phyloP scores from a whole-genome alignment of 129 eudicot genomes.

The Silybum marianum region DNA sequence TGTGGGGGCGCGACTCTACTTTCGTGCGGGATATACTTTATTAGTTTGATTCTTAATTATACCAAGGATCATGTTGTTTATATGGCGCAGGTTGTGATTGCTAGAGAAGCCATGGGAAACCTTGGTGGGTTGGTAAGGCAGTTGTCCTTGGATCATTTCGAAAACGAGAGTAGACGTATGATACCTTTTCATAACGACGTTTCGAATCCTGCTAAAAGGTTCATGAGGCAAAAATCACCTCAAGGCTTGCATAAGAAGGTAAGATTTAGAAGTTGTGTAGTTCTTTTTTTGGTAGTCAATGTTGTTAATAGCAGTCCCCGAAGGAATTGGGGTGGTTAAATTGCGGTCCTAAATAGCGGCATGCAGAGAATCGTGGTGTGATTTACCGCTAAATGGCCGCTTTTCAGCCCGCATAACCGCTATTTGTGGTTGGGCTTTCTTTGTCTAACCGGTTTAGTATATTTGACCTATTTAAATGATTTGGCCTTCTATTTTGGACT shows the following conservation, averaged over 20 bases:
- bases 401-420: too few species aligned
- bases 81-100: conserved; percentile 82
- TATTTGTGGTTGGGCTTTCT: too few species aligned
- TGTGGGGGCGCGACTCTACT: background rate
- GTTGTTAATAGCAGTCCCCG: too few species aligned
- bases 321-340: too few species aligned
- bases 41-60: background rate
- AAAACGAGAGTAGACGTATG: conserved; percentile 93
- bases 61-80: background rate
- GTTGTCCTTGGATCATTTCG: conserved; percentile 92
- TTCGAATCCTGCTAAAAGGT: conserved; percentile 59
- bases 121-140: conserved; percentile 96
- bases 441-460: too few species aligned
- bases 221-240: conserved; percentile 83
- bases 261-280: background rate
- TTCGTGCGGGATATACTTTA: background rate
- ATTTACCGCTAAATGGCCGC: too few species aligned
- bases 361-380: too few species aligned
- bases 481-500: too few species aligned
- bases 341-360: too few species aligned
- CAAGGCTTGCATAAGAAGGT: conserved; percentile 99
- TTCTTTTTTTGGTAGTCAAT: background rate
- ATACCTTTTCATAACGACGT: conserved; percentile 68
- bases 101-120: conserved; percentile 90
- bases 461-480: too few species aligned